Evolutionary conservation across 176 grass and related monocot genomes (phyloP).

Genomic region (Aegilops sharonensis): DNA sequence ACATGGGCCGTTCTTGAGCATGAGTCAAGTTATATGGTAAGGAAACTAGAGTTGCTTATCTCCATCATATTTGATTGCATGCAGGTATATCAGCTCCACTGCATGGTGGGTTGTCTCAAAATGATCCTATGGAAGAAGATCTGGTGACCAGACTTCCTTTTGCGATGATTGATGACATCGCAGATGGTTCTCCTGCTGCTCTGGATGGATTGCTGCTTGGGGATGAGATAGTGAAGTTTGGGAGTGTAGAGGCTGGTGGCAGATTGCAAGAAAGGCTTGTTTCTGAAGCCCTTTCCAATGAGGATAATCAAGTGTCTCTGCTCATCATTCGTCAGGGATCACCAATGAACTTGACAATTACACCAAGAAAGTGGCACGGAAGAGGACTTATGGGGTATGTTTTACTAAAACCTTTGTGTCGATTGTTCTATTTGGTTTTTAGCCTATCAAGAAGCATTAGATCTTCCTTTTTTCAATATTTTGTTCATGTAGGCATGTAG

Average conservation of each 20-base stretch:
- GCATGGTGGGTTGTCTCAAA: constrained; percentile 43
- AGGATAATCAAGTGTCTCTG: constrained; percentile 54
- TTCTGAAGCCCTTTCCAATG: constrained; percentile 65
- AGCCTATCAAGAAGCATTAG: background rate
- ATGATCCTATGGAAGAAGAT: constrained; percentile 65
- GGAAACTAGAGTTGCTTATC: constrained; percentile 1
- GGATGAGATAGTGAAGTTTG: constrained; percentile 92
- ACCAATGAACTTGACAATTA: constrained; percentile 59
- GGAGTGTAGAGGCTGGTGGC: constrained; percentile 70
- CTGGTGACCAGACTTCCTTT: constrained; percentile 58
- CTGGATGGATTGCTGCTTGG: constrained; percentile 78
- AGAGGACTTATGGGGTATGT: constrained; percentile 85
- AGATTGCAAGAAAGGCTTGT: constrained; percentile 74
- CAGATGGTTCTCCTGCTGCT: constrained; percentile 75
- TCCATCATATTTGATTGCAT: constrained; percentile 15
- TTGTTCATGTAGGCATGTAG: background rate
- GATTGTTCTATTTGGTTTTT: background rate
- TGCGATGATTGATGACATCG: constrained; percentile 87
- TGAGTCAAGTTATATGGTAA: background rate
- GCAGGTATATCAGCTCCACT: constrained; percentile 38
- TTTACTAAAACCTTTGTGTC: constrained; percentile 14
- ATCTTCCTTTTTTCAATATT: background rate
- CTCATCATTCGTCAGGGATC: constrained; percentile 60
- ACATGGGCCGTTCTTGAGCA: background rate
- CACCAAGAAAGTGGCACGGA: constrained; percentile 82